Base-by-base conservation (phyloP, 2,329 filamentous ascomycete genomes). In the Paecilomyces fulvus region DNA sequence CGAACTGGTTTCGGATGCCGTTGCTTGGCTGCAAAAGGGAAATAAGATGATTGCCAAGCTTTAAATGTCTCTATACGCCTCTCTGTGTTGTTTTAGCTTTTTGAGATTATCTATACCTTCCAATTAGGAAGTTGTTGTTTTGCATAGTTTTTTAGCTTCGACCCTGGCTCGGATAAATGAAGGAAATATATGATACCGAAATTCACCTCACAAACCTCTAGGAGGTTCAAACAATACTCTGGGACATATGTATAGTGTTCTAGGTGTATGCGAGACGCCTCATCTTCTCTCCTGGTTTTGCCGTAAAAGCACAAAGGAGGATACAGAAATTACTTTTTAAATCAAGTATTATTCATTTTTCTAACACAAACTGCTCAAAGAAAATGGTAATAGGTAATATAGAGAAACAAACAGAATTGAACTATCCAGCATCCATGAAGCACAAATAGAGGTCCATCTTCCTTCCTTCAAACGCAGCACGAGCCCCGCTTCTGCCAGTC, bases 1-100 rank as follows among this genome's bases (percentile, higher is more conserved):
- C 69, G 94, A 99, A 79, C 88, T 99, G 66, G 89, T 99, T 61
- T 75, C 78, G 54, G 92, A 95, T 69, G 94, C 92, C 46, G 85
- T 89, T 57, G 80, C 79, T 59, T 83, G 81, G 73, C 73, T 96
- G 64, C 79, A 86, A 70, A 83, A 80, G 67, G 88, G 88, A 61
- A 83, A 83, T 73, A 82, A 83, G 70, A 74, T 81, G 63, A 79
- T 88, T 67, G 77, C 87, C 53, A 91, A 90, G 79, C 73, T 91
- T 75, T 91, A 85, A 75, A 67, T 61, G 57, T 61, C 48, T 28
- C 20, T 49, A 17, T 33, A 20, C 50, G 23, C 37, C 17, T 49
- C 56, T 53, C 50, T 28, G 54, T 56, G 53, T 49, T 57, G 55
- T 58, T 46, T 53, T 56, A 28, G 25, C 2, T 48, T 58, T 28